Percentiles rank a stretch among this genome's conserved stretches.
phyloP scores from a whole-genome alignment of 768 basidiomycete genomes.

The Mrakia hoshinonis region DNA sequence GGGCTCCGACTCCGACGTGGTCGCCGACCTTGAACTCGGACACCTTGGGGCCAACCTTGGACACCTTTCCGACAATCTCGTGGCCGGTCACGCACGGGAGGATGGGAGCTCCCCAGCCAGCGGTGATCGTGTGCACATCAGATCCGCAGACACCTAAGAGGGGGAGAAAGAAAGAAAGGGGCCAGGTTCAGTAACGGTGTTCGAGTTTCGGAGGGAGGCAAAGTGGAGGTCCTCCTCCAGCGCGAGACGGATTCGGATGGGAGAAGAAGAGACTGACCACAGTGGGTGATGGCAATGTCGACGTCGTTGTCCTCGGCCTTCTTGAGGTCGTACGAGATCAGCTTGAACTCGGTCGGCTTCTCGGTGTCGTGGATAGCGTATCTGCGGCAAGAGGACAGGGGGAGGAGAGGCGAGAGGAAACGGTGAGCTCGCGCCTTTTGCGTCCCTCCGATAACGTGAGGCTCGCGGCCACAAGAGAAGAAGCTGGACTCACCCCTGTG shows the following conservation, averaged over 20 bases:
- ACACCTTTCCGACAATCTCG: conserved; percentile 53
- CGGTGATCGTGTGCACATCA: conserved; percentile 13
- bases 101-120: conserved; percentile 4
- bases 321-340: conserved; percentile 49
- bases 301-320: conserved; percentile 47
- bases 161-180: background rate
- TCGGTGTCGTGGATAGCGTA: conserved; percentile 26
- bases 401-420: background rate
- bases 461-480: background rate
- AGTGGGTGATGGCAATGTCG: conserved; percentile 51
- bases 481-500: background rate
- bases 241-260: background rate
- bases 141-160: conserved; percentile 6
- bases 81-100: conserved; percentile 37
- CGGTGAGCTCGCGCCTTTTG: background rate
- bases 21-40: conserved; percentile 53
- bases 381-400: background rate
- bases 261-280: conserved; percentile 30
- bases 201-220: background rate
- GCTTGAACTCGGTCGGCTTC: conserved; percentile 28
- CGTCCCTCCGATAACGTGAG: background rate
- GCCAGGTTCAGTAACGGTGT: background rate
- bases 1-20: conserved; percentile 50
- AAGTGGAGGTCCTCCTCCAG: background rate
- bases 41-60: conserved; percentile 51